phyloP scores from a whole-genome alignment of 176 grass and related monocot species.

The Cymbopogon citratus region DNA sequence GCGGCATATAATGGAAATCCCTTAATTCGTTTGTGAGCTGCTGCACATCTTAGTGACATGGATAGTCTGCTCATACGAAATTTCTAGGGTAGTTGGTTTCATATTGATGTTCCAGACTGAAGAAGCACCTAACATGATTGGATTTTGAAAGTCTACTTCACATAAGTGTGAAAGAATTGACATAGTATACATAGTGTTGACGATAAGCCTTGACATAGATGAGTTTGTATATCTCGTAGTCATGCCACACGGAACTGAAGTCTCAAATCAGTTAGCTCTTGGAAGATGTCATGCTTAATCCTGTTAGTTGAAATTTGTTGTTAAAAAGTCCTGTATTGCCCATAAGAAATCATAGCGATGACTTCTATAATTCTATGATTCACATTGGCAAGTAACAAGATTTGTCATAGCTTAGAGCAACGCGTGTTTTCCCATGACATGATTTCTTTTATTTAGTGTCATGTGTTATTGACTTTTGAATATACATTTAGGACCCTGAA shows the following conservation, averaged over 20 bases:
- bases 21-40: not conserved
- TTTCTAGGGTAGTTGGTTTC: not conserved
- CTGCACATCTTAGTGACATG: not conserved
- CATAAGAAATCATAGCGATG: not conserved
- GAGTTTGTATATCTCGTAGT: not conserved
- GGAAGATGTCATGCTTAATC: not conserved
- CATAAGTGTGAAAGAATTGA: constrained; percentile 1
- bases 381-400: not conserved
- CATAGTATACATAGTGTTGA: not conserved
- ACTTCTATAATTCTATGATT: not conserved
- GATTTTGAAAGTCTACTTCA: not conserved
- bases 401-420: not conserved
- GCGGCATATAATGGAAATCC: not conserved
- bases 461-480: constrained; percentile 19
- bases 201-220: not conserved
- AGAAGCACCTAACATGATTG: constrained; percentile 27
- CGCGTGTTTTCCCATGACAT: too few species aligned
- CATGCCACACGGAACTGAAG: not conserved
- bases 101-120: constrained; percentile 1
- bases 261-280: not conserved
- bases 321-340: not conserved
- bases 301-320: not conserved
- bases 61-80: not conserved
- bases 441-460: too few species aligned
- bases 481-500: not conserved